Evolutionary conservation across 306 rosid genomes (phyloP).

Genomic region (Cyamopsis tetragonoloba): DNA sequence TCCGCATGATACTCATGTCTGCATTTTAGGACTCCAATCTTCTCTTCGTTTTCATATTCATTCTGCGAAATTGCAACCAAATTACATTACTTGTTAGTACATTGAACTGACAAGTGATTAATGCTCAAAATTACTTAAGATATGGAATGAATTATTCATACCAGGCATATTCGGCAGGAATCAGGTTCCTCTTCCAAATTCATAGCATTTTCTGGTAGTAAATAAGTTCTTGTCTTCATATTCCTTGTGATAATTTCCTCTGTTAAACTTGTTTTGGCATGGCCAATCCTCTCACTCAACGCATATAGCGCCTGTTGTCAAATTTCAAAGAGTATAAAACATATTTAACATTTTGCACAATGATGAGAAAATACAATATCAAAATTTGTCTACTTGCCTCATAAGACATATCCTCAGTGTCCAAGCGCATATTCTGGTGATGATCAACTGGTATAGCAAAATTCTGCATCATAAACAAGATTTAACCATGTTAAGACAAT

Average conservation of each 20-base stretch:
- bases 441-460: conserved; percentile 56
- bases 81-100: not conserved
- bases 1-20: conserved; percentile 77
- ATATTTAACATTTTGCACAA: not conserved
- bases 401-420: conserved; percentile 79
- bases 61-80: conserved; percentile 46
- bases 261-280: conserved; percentile 56
- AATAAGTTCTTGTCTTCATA: conserved; percentile 45
- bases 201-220: conserved; percentile 36
- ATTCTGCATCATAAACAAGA: conserved; percentile 38
- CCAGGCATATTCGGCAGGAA: conserved; percentile 70
- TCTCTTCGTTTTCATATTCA: conserved; percentile 55
- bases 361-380: not conserved
- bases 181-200: conserved; percentile 51
- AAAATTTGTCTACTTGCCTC: conserved; percentile 44
- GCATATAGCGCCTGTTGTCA: conserved; percentile 72
- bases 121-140: not conserved
- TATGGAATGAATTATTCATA: conserved; percentile 11
- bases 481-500: conserved; percentile 1
- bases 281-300: conserved; percentile 71
- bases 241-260: conserved; percentile 48
- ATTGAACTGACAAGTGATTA: not conserved
- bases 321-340: conserved; percentile 17
- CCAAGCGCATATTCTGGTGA: conserved; percentile 76
- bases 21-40: conserved; percentile 68